Percentiles rank a stretch among this genome's conserved stretches.
phyloP scores from a whole-genome alignment of 2,329 filamentous ascomycete genomes.

The Teratosphaeria gauchensis region DNA sequence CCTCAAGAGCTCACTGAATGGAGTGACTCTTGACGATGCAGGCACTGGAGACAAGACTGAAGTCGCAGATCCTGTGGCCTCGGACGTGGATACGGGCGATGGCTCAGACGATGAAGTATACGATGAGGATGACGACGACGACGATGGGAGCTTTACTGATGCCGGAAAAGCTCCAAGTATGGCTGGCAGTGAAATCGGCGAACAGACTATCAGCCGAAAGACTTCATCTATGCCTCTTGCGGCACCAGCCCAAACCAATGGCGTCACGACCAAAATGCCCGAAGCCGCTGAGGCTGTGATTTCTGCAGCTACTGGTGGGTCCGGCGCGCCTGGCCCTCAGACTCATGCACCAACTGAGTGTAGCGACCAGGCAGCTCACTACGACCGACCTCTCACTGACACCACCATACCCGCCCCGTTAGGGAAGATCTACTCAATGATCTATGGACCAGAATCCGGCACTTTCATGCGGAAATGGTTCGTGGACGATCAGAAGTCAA shows the following conservation, averaged over 20 bases:
- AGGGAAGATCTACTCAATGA: conserved; percentile 78
- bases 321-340: conserved; percentile 75
- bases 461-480: conserved; percentile 82
- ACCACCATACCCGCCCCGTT: conserved; percentile 78
- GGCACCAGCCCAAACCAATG: conserved; percentile 29
- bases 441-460: conserved; percentile 74
- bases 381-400: conserved; percentile 75
- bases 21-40: conserved; percentile 66
- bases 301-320: conserved; percentile 31
- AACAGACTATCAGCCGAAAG: conserved; percentile 54
- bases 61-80: conserved; percentile 56
- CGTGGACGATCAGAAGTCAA: conserved; percentile 75
- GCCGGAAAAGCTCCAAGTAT: conserved; percentile 41
- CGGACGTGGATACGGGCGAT: conserved; percentile 41
- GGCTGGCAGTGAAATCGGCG: conserved; percentile 43
- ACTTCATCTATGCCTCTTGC: conserved; percentile 47
- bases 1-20: conserved; percentile 81
- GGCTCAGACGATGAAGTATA: conserved; percentile 70
- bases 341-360: conserved; percentile 80
- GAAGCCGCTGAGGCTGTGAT: conserved; percentile 29
- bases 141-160: conserved; percentile 50
- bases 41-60: conserved; percentile 84
- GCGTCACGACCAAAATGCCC: conserved; percentile 22
- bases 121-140: conserved; percentile 67
- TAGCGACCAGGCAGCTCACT: conserved; percentile 67